Base-by-base conservation (phyloP, 2,329 filamentous ascomycete species). In the Aulographum hederae region DNA sequence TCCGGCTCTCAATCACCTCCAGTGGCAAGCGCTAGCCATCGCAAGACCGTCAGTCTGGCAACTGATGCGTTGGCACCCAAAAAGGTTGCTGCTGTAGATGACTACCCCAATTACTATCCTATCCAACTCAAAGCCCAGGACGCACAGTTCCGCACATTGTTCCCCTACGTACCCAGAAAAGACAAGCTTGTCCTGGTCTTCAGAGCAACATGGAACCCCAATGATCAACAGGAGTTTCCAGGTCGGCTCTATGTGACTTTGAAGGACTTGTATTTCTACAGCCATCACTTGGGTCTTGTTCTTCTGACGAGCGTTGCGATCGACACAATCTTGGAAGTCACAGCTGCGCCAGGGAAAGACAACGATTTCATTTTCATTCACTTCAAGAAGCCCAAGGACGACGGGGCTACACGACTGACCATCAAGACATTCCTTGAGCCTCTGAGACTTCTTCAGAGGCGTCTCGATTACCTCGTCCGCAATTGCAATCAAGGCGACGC, bases 351-450 rank as follows among this genome's bases (percentile, higher is more conserved):
- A 10, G 89, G 89, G 14, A 76, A 76, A 47, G 84, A 94, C 44
- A 93, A 82, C 47, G 89, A 98, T 54, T 92, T 85, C 50, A 67
- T 95, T 18, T 92, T 84, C 49, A 55, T 98, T 25, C 85, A 94
- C 46, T 65, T 77, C 32, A 73, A 77, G 43, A 65, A 74, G 30
- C 67, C 67, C n/a, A 68, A 70, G 35, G 69, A 65, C 37, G 63
- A 65, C 27, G 73, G 68, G 10, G 74, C 74, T 30, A 73, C 74
- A 3, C 67, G 81, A 32, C 69, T 95, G 36, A 86, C 80, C 0
- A 71, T 98, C 47, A 95, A 93, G 57, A 79, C 81, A 0, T 98
- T 94, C 58, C 61, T 98, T 16, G 86, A 95, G 43, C 78, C 89
- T 16, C 61, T 94, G 27, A 69, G 71, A 38, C 63, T 95, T 4